These are phyloP conservation scores for Cutaneotrichosporon mucoides DNA, from an alignment of 1,284 basidiomycete species.

Conservation along the genomic window DNA sequence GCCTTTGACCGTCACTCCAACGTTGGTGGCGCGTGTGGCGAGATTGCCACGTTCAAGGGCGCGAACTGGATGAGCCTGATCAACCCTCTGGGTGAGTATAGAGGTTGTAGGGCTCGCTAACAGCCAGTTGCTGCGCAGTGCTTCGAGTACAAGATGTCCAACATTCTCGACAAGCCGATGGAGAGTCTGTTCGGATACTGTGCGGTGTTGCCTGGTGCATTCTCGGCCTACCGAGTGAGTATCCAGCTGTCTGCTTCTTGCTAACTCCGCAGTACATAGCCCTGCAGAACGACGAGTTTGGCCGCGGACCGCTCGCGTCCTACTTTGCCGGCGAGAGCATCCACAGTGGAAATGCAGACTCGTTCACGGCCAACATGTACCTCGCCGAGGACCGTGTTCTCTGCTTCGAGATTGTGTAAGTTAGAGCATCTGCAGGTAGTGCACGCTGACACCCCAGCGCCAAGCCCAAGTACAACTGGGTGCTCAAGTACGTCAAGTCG, in stretches of 20 bases:
- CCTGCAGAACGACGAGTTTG: conserved; percentile 73
- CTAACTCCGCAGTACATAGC: conserved; percentile 44
- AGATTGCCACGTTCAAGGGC: conserved; percentile 90
- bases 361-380: conserved; percentile 73
- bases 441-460: conserved; percentile 51
- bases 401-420: conserved; percentile 84
- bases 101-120: background rate
- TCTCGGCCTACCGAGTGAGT: conserved; percentile 70
- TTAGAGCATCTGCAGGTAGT: background rate
- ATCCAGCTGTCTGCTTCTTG: no score
- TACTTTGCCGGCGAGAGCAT: conserved; percentile 97
- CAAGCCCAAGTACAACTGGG: conserved; percentile 83
- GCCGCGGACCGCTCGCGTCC: conserved; percentile 81
- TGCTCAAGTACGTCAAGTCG: conserved; percentile 92
- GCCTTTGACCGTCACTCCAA: conserved; percentile 87
- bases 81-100: conserved; percentile 70
- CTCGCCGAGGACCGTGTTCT: conserved; percentile 70
- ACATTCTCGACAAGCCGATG: conserved; percentile 91
- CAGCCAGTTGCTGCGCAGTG: conserved; percentile 82
- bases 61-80: conserved; percentile 73
- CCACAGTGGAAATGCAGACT: conserved; percentile 84
- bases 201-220: conserved; percentile 76
- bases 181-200: conserved; percentile 90
- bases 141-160: conserved; percentile 83
- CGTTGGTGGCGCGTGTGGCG: conserved; percentile 90